Evolutionary conservation across 2,329 filamentous ascomycete genomes (phyloP).

Genomic region (Hirsutella rhossiliensis): DNA sequence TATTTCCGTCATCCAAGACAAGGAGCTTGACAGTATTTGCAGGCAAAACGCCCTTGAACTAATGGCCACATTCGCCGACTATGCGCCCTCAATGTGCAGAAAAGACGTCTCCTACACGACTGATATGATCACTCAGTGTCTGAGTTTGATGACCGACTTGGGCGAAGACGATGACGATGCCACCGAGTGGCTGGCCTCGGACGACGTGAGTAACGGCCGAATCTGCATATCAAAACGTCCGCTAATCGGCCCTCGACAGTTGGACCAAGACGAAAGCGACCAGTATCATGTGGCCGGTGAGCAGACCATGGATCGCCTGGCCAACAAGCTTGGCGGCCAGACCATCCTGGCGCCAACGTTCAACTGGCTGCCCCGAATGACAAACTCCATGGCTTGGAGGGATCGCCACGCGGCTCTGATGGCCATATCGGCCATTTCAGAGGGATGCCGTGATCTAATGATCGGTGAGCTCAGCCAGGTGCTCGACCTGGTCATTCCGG

Average conservation of each 20-base stretch:
- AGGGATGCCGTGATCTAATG: slow-evolving; percentile 94
- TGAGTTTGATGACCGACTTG: slow-evolving; percentile 96
- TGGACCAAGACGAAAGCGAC: slow-evolving; percentile 92
- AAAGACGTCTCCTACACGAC: slow-evolving; percentile 86
- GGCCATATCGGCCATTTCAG: slow-evolving; percentile 97
- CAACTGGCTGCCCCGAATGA: slow-evolving; percentile 95
- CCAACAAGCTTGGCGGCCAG: slow-evolving; percentile 92
- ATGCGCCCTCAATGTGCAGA: slow-evolving; percentile 85
- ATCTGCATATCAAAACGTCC: neutral
- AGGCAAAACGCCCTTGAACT: slow-evolving; percentile 92
- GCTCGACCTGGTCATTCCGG: slow-evolving; percentile 85
- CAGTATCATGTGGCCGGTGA: slow-evolving; percentile 95
- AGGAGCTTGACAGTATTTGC: slow-evolving; percentile 80
- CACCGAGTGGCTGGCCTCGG: slow-evolving; percentile 80
- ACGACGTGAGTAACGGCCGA: slow-evolving; percentile 54
- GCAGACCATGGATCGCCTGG: slow-evolving; percentile 94
- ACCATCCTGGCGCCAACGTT: slow-evolving; percentile 90
- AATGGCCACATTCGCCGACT: slow-evolving; percentile 96
- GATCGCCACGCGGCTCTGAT: slow-evolving; percentile 94
- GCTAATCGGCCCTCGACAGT: slow-evolving; percentile 33
- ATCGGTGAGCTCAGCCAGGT: slow-evolving; percentile 88
- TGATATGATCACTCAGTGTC: slow-evolving; percentile 96
- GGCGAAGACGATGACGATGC: slow-evolving; percentile 92
- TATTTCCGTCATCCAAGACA: slow-evolving; percentile 88
- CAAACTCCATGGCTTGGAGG: slow-evolving; percentile 87